A percentile compares a stretch with the other conserved stretches of the same genome.
Conservation (phyloP, 305 asterid species). For the Fraxinus dipetala region DNA sequence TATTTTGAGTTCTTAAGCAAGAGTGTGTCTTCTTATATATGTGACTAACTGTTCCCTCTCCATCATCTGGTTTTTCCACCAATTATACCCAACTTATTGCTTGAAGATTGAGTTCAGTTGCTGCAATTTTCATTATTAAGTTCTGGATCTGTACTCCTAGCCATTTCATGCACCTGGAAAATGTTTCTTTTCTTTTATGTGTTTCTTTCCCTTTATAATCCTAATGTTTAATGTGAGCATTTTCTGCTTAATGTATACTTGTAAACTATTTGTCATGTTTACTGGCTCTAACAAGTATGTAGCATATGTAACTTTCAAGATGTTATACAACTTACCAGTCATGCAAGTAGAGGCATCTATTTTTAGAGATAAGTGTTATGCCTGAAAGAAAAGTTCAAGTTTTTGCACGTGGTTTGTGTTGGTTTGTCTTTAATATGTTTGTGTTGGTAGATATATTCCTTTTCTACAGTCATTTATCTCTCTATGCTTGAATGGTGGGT, state of each 20-base stretch:
- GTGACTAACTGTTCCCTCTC: not conserved
- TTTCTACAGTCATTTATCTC: constrained; percentile 10
- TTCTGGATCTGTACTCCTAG: not conserved
- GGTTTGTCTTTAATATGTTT: not conserved
- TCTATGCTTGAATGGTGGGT: not conserved
- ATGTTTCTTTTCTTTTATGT: not conserved
- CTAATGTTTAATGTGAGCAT: not conserved
- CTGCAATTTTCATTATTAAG: not conserved
- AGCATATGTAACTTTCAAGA: not conserved
- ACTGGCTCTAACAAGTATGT: not conserved
- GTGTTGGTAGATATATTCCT: not conserved
- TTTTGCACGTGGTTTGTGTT: constrained; percentile 5
- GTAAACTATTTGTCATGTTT: not conserved
- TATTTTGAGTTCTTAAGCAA: not conserved
- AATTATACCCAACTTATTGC: not conserved
- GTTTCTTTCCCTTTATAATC: not conserved
- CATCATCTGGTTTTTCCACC: not conserved
- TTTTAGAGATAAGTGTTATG: not conserved
- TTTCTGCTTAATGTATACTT: constrained; percentile 1
- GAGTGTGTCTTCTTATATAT: not conserved
- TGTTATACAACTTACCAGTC: not conserved
- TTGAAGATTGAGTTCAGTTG: not conserved
- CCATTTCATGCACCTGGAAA: not conserved
- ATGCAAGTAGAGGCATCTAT: constrained; percentile 10
- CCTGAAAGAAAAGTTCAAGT: not conserved